Conservation (phyloP, 306 rosid species). For the Gastrolobium villosum region DNA sequence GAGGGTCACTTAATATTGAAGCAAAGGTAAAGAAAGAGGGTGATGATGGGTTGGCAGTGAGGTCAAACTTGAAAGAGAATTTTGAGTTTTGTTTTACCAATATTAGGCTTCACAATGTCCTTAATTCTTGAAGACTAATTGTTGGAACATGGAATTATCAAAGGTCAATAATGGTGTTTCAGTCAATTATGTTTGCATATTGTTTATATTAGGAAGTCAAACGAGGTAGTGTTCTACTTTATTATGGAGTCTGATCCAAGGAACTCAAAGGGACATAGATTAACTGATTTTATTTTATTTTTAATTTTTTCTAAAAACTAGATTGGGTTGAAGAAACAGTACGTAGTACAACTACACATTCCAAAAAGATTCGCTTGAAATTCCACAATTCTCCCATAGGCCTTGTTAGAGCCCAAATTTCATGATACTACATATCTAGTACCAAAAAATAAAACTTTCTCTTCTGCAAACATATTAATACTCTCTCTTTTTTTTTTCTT, state of each 20-base stretch:
- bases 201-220: conserved; percentile 41
- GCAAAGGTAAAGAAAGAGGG: conserved; percentile 37
- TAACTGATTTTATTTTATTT: not conserved
- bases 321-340: not conserved
- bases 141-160: conserved; percentile 20
- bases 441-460: not conserved
- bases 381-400: not conserved
- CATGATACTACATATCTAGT: not conserved
- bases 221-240: conserved; percentile 41
- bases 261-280: not conserved
- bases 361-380: not conserved
- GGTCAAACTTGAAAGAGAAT: conserved; percentile 31
- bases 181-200: conserved; percentile 15
- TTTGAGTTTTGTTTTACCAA: conserved; percentile 35
- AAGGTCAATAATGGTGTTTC: conserved; percentile 18
- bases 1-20: conserved; percentile 39
- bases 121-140: conserved; percentile 1
- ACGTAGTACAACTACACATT: not conserved
- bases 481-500: no score
- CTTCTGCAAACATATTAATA: not conserved
- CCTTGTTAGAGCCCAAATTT: conserved; percentile 10
- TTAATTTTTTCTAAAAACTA: not conserved
- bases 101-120: conserved; percentile 6
- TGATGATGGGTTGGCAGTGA: conserved; percentile 26
- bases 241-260: conserved; percentile 39